A percentile compares a stretch with the other conserved stretches of the same genome.
These are phyloP conservation scores for Cladosporium sp. DNA, from an alignment of 2,329 filamentous ascomycete species.

Conservation along the genomic window DNA sequence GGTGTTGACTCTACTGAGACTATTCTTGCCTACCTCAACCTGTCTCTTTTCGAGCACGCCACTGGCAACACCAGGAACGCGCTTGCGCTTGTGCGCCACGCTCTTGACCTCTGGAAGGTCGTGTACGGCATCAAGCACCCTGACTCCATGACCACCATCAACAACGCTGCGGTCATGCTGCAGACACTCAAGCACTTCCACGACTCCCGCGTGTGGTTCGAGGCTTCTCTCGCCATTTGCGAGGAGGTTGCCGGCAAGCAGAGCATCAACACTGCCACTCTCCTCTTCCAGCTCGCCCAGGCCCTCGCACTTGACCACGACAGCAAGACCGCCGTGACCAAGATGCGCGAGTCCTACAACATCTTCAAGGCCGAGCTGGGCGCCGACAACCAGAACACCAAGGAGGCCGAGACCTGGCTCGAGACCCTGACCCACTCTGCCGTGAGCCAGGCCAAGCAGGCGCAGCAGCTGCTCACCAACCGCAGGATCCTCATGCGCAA, in stretches of 20 bases:
- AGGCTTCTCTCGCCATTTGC: slow-evolving; percentile 81
- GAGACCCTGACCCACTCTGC: slow-evolving; percentile 94
- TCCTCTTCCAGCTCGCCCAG: slow-evolving; percentile 95
- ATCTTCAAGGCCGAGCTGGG: slow-evolving; percentile 88
- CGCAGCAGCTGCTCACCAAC: slow-evolving; percentile 55
- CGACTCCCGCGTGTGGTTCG: slow-evolving; percentile 94
- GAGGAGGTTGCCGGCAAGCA: slow-evolving; percentile 83
- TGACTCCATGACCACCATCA: slow-evolving; percentile 96
- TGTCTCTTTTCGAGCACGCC: slow-evolving; percentile 89
- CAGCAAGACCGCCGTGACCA: slow-evolving; percentile 79
- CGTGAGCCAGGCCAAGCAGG: slow-evolving; percentile 87
- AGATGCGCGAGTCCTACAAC: slow-evolving; percentile 95
- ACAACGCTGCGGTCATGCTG: slow-evolving; percentile 98
- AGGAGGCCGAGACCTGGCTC: slow-evolving; percentile 94
- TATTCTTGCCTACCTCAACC: slow-evolving; percentile 89
- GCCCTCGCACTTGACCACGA: slow-evolving; percentile 93
- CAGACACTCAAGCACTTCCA: slow-evolving; percentile 92
- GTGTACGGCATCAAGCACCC: slow-evolving; percentile 92
- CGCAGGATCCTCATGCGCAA: slow-evolving; percentile 20
- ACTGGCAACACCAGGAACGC: slow-evolving; percentile 83
- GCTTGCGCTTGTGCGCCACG: slow-evolving; percentile 84
- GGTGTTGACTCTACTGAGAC: slow-evolving; percentile 93
- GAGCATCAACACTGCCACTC: slow-evolving; percentile 86
- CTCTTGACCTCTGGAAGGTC: slow-evolving; percentile 91
- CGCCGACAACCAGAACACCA: slow-evolving; percentile 90